Conservation (phyloP, 2,329 filamentous ascomycete genomes). For the Apiospora arundinis region DNA sequence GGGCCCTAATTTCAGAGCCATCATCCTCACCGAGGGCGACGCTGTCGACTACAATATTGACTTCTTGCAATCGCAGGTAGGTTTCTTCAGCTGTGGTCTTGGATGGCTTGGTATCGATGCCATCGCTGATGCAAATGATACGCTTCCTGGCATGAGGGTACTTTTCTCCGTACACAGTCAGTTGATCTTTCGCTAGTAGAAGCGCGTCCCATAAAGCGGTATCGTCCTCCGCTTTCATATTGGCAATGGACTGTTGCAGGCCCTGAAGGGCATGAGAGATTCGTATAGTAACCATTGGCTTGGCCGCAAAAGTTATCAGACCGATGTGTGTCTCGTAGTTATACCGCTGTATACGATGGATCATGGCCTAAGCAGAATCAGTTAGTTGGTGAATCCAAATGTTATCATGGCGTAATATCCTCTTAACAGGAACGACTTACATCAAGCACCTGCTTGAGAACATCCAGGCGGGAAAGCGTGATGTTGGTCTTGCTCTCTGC, state of each 20-base stretch:
- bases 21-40: not conserved
- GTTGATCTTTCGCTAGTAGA: not conserved
- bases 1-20: not conserved
- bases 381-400: too few relatives aligned
- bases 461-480: not conserved
- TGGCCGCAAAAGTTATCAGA: not conserved
- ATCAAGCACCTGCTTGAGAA: not conserved
- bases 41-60: not conserved
- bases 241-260: not conserved
- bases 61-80: not conserved
- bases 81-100: not conserved
- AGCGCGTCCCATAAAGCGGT: not conserved
- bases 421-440: not conserved
- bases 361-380: not conserved
- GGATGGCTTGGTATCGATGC: not conserved
- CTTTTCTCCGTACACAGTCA: not conserved
- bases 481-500: not conserved
- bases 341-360: not conserved
- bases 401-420: not conserved
- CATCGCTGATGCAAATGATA: not conserved
- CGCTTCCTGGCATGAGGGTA: not conserved
- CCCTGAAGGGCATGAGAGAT: not conserved
- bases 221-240: not conserved
- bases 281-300: not conserved
- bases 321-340: not conserved